Percentiles rank a stretch among this genome's conserved stretches.
Conservation (phyloP, 1,284 basidiomycete genomes). For the Flammula alnicola region DNA sequence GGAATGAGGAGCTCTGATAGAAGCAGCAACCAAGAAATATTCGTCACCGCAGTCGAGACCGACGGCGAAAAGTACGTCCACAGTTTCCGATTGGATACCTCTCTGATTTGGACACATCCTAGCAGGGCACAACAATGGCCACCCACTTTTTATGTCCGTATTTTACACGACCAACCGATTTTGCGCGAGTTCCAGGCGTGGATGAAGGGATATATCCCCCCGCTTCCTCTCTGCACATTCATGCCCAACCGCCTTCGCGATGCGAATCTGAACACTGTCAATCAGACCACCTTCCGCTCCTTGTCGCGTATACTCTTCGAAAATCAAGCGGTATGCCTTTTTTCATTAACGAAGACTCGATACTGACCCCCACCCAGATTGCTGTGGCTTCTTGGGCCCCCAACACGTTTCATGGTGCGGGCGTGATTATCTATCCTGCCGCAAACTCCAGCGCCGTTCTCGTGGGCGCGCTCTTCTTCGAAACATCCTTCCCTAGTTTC, state of each 20-base stretch:
- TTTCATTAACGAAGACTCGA: slow-evolving; percentile 8
- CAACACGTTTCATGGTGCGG: slow-evolving; percentile 50
- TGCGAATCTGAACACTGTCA: slow-evolving; percentile 48
- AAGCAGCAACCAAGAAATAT: slow-evolving; percentile 52
- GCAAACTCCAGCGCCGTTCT: slow-evolving; percentile 59
- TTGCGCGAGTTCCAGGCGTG: slow-evolving; percentile 55
- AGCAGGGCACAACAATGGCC: slow-evolving; percentile 58
- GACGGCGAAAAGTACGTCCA: slow-evolving; percentile 65
- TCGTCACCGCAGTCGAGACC: slow-evolving; percentile 65
- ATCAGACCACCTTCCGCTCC: slow-evolving; percentile 56
- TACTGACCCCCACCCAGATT: slow-evolving; percentile 41
- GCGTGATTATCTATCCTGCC: slow-evolving; percentile 64
- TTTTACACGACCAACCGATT: slow-evolving; percentile 46
- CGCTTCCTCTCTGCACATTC: slow-evolving; percentile 62
- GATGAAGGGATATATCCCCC: slow-evolving; percentile 48
- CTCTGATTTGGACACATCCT: slow-evolving; percentile 32
- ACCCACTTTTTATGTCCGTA: slow-evolving; percentile 49
- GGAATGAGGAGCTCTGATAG: slow-evolving; percentile 49
- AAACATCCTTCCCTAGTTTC: slow-evolving; percentile 57
- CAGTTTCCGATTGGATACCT: slow-evolving; percentile 15
- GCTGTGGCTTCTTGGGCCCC: slow-evolving; percentile 59
- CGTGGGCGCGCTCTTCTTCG: slow-evolving; percentile 60
- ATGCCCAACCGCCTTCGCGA: slow-evolving; percentile 63
- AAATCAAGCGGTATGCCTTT: slow-evolving; percentile 53
- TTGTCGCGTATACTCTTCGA: slow-evolving; percentile 56